phyloP scores from a whole-genome alignment of 2,329 filamentous ascomycete genomes.

The Fusarium drepaniforme region DNA sequence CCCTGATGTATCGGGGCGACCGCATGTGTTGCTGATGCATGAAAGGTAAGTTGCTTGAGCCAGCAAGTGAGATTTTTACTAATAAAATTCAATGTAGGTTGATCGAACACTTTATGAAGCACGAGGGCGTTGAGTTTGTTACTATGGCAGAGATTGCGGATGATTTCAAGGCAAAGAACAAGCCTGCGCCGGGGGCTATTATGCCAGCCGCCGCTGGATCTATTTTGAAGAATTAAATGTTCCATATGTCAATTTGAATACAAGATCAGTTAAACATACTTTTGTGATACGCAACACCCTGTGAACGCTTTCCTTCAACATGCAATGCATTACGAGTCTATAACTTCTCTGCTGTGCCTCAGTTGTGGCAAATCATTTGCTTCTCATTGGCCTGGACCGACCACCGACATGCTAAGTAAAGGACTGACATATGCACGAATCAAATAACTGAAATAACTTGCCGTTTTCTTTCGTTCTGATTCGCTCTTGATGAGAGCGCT shows the following conservation, averaged over 20 bases:
- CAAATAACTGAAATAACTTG: neutral
- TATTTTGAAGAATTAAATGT: neutral
- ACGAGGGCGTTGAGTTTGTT: constrained; percentile 73
- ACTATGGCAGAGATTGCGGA: constrained; percentile 80
- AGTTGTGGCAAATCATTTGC: too few relatives aligned
- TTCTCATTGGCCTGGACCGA: too few relatives aligned
- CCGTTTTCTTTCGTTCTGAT: neutral
- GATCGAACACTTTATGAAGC: constrained; percentile 76
- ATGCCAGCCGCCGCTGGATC: constrained; percentile 59
- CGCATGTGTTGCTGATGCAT: constrained; percentile 80
- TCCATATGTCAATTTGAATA: too few relatives aligned
- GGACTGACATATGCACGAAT: neutral
- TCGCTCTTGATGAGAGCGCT: neutral
- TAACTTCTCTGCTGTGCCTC: neutral
- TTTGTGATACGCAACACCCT: neutral
- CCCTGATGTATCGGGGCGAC: constrained; percentile 78
- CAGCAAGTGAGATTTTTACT: neutral
- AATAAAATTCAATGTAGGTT: constrained; percentile 19
- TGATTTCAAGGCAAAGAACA: constrained; percentile 77
- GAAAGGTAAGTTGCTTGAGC: constrained; percentile 53
- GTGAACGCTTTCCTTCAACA: neutral
- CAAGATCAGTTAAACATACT: neutral
- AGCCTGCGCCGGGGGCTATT: constrained; percentile 67
- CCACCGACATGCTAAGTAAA: too few relatives aligned
- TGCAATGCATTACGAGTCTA: neutral